Evolutionary conservation across 768 basidiomycete species (phyloP), one percentile per base, ranked within the genome.

Genomic region (Chiua virens): DNA sequence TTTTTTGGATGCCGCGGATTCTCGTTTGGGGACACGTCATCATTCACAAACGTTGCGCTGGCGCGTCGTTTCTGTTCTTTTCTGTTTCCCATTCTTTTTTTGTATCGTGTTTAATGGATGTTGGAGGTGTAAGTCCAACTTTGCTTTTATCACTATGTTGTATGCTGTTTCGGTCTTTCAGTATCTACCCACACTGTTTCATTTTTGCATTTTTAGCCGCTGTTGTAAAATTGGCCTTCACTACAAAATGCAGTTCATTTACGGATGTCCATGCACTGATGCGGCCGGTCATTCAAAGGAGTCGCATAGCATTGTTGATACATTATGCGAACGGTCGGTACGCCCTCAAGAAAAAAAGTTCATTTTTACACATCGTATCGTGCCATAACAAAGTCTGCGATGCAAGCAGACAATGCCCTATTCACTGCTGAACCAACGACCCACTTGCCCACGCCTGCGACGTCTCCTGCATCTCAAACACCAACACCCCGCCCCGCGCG

Each of bases 391-490:
- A 25, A 8, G 28, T 30, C 5, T 11, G 28, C 28, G 28, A 30
- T 27, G 25, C 25, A 27, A 27, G 25, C 25, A 8, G 25, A 5
- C n/a, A n/a, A n/a, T 27, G 5, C 25, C 25, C 4, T 27, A 8
- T 13, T 34, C 34, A 34, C 15, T 15, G 14, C 35, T 49, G 18
- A 23, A 42, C 13, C 25, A 30, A 41, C 37, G 46, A 42, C 8
- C 9, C 40, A n/a, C 23, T 59, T n/a, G 47, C 75, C 80, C 80
- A 83, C 0, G 53, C 50, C 53, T 77, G 69, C 4, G 77, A 78
- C 21, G 62, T 63, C 5, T 71, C 73, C 44, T 77, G 81, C 87
- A 91, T 89, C 57, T 80, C 78, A 58, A 89, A 90, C 34, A 71
- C 72, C 15, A 90, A 65, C 8, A 75, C 66, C 0, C 79, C 85